Base-by-base conservation (phyloP, 176 grass and related monocot species). In the Bothriochloa decipiens region DNA sequence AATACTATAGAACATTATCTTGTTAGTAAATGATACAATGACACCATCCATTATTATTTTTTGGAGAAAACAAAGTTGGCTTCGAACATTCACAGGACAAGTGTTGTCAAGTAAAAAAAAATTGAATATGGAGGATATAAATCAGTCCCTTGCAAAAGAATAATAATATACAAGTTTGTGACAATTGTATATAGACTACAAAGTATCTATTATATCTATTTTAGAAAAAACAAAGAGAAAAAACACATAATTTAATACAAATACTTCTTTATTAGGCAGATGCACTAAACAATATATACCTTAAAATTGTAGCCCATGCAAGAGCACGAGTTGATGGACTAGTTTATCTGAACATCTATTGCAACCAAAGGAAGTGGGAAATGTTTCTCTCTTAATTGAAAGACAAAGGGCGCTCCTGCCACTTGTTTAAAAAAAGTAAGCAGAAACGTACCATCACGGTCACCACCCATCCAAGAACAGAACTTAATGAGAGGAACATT, bases 381-480 rank as follows among this genome's bases (percentile, higher is more conserved):
- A 28, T 23, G 25, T 14, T 60, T 60, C 22, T 57, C 7, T 60
- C 8, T 57, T 23, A 58, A n/a, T 17, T n/a, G 18, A 58, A 58
- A 58, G 52, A n/a, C 2, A 57, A 7, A 20, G 52, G 8, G 55
- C 33, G 1, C 55, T 58, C 53, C 22, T 25, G 8, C 0, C 57
- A 25, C 22, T 60, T 60, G 57, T 57, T 20, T 8, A 57, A 11
- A 60, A 60, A 75, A 35, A 14, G 8, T 55, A 70, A 3, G 5
- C 0, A 1, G 26, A 28, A 64, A 52, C 28, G 75, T 91, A 97
- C 95, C 95, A 82, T 94, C 95, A 77, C 95, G 92, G 47, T 97
- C 90, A 27, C 92, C 92, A 42, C 92, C 95, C 92, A 97, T 97
- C 95, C 95, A 97, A 57, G 95, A 97, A 32, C 87, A 94, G 68